Percentiles rank a stretch among this genome's conserved stretches.
Evolutionary conservation across 148 eudicot genomes (phyloP).

Genomic region (Rheum nobile): DNA sequence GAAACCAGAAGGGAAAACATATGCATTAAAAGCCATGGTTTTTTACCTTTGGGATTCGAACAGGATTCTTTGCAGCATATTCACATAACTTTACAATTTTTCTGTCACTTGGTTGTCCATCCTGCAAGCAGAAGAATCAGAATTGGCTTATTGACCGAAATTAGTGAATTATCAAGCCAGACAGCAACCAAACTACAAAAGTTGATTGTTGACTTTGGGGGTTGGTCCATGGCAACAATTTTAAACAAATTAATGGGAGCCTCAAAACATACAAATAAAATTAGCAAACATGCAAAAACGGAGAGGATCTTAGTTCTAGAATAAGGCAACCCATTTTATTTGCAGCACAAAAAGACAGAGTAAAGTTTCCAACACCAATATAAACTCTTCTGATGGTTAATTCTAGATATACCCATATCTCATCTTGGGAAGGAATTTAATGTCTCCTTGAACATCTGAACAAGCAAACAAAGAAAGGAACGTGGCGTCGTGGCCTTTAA

Average conservation of each 20-base stretch:
- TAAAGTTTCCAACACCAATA: background rate
- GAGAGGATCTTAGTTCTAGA: background rate
- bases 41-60: constrained; percentile 80
- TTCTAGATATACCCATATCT: background rate
- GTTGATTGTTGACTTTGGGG: background rate
- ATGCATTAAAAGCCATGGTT: background rate
- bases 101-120: constrained; percentile 54
- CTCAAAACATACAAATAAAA: background rate
- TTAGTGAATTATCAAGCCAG: background rate
- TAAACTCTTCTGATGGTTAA: background rate
- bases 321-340: background rate
- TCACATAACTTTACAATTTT: constrained; percentile 84
- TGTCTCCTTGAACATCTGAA: background rate
- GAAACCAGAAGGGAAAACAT: background rate
- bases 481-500: background rate
- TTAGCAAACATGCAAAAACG: background rate
- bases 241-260: background rate
- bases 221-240: background rate
- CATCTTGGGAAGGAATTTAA: background rate
- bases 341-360: background rate
- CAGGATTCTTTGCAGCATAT: constrained; percentile 94
- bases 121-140: constrained; percentile 33
- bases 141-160: background rate
- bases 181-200: background rate
- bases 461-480: background rate